Percentiles rank a stretch among this genome's conserved stretches.
Conservation (phyloP, 163 green algal genomes). For the Volvox carteri region DNA sequence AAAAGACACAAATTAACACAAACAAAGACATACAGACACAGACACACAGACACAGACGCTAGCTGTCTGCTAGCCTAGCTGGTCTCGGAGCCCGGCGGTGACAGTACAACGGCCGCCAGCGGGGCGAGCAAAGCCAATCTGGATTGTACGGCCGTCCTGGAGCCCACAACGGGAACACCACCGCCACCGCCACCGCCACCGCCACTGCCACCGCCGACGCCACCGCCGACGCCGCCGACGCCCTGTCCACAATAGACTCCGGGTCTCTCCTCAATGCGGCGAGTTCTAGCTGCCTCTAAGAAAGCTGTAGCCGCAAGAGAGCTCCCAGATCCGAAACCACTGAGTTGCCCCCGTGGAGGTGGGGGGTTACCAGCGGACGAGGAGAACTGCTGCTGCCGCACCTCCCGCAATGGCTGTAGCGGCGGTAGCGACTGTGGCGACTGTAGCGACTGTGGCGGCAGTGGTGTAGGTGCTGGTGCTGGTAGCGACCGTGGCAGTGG, state of each 20-base stretch:
- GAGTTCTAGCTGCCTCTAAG: no score
- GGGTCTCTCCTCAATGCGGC: background rate
- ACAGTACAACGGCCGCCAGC: background rate
- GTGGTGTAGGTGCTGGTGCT: background rate
- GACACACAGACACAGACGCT: no score
- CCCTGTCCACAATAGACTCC: background rate
- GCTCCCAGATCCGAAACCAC: no score
- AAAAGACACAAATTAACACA: no score
- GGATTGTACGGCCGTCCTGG: background rate
- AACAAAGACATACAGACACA: no score
- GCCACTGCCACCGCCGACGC: no score
- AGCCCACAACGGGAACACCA: background rate
- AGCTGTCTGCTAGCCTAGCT: background rate
- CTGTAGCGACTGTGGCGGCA: background rate
- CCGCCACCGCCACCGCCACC: no score
- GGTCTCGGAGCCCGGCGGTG: background rate
- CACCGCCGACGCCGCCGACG: no score
- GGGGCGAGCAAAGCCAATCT: background rate
- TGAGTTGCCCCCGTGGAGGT: no score
- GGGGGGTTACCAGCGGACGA: no score
- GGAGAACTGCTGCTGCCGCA: background rate
- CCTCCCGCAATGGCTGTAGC: background rate
- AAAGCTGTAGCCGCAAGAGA: no score
- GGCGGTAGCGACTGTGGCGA: background rate
- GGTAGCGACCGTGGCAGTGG: no score